Conservation (phyloP, 2,329 filamentous ascomycete genomes). For the Fusarium albosuccineum region DNA sequence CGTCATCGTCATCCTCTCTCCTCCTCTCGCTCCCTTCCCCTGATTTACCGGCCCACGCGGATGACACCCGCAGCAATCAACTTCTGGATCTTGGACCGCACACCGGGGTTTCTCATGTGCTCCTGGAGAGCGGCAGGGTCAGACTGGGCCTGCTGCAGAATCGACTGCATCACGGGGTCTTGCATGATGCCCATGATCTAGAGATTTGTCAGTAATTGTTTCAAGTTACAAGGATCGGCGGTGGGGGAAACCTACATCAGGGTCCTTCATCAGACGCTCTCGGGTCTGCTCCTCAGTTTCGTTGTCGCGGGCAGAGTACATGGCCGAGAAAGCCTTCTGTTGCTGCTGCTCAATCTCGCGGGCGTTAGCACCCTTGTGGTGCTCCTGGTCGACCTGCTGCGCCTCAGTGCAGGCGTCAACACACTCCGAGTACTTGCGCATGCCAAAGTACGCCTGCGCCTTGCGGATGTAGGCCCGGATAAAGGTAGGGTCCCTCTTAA, state of each 20-base stretch:
- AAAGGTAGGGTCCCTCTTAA: constrained; percentile 91
- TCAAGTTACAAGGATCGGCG: neutral
- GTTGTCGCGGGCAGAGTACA: constrained; percentile 91
- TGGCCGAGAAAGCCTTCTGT: constrained; percentile 90
- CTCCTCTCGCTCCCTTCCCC: constrained; percentile 1
- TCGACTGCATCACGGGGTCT: constrained; percentile 97
- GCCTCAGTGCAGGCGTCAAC: constrained; percentile 91
- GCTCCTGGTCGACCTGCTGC: constrained; percentile 77
- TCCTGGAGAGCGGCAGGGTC: constrained; percentile 94
- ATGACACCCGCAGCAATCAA: constrained; percentile 94
- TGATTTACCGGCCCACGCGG: constrained; percentile 70
- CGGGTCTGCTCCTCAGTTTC: constrained; percentile 97
- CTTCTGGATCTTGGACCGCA: constrained; percentile 93
- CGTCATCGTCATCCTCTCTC: constrained; percentile 13
- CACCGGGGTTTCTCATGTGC: constrained; percentile 93
- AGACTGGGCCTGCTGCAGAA: constrained; percentile 94
- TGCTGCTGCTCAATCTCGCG: constrained; percentile 95
- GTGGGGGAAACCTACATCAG: constrained; percentile 75
- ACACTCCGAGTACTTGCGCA: constrained; percentile 98
- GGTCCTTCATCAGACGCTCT: constrained; percentile 89
- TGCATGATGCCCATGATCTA: constrained; percentile 90
- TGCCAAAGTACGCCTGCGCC: constrained; percentile 93
- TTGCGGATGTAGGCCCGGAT: constrained; percentile 97
- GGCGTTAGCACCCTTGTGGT: constrained; percentile 79
- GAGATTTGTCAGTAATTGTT: constrained; percentile 44